These are phyloP conservation scores for Fomitiporia mediterranea DNA, from an alignment of 1,284 basidiomycete species.

Conservation along the genomic window DNA sequence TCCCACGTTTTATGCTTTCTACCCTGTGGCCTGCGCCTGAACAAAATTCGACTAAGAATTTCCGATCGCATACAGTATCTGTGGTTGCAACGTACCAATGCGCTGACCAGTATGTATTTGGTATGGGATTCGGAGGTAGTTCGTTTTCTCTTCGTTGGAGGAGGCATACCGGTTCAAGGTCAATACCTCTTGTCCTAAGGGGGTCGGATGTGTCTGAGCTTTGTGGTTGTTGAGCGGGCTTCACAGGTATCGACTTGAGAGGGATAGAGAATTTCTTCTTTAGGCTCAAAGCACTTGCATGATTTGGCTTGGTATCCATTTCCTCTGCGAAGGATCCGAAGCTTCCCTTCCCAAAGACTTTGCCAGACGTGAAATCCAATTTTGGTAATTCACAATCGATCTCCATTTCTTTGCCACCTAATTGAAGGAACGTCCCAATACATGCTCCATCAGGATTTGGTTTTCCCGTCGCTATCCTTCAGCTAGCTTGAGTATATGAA, in stretches of 20 bases:
- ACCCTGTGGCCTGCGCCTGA: slow-evolving; percentile 70
- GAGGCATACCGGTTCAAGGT: slow-evolving; percentile 41
- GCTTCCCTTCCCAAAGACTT: slow-evolving; percentile 47
- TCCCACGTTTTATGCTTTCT: slow-evolving; percentile 91
- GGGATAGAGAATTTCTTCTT: slow-evolving; percentile 43
- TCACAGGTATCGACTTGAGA: slow-evolving; percentile 32
- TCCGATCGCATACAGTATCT: slow-evolving; percentile 5
- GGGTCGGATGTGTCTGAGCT: slow-evolving; percentile 21
- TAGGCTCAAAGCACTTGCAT: slow-evolving; percentile 21
- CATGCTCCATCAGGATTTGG: slow-evolving; percentile 32
- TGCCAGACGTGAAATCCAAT: slow-evolving; percentile 58
- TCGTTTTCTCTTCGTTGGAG: slow-evolving; percentile 11
- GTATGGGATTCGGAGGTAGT: slow-evolving; percentile 7
- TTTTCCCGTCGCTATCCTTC: slow-evolving; percentile 40
- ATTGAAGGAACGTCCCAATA: slow-evolving; percentile 50
- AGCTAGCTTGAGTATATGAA: slow-evolving; percentile 7
- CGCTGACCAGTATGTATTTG: slow-evolving; percentile 53
- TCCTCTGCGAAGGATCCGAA: slow-evolving; percentile 24
- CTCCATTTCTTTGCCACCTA: slow-evolving; percentile 69
- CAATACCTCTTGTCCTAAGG: slow-evolving; percentile 30
- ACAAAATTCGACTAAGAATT: slow-evolving; percentile 7
- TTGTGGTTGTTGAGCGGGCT: slow-evolving; percentile 29
- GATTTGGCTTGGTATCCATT: slow-evolving; percentile 23
- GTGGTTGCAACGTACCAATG: slow-evolving; percentile 49
- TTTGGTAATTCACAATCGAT: slow-evolving; percentile 55